Percentiles rank a stretch among this genome's conserved stretches.
phyloP scores from a whole-genome alignment of 441 rosid genomes.

The Croton laevigatus region DNA sequence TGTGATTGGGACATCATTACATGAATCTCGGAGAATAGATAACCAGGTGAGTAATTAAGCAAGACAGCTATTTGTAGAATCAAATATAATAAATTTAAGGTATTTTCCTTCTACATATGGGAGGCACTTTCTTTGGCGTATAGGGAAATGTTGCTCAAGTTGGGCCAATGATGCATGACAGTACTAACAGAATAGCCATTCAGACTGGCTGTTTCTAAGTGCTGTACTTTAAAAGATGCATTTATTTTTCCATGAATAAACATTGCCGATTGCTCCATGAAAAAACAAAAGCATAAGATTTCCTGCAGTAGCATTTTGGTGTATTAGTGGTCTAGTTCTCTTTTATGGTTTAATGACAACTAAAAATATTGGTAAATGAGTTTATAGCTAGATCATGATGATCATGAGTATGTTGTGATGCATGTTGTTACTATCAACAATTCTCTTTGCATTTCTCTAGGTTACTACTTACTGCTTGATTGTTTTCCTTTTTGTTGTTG shows the following conservation, averaged over 20 bases:
- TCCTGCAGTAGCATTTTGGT: neutral
- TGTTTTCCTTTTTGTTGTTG: neutral
- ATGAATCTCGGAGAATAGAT: slow-evolving; percentile 97
- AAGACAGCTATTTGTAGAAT: neutral
- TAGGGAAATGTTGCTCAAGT: neutral
- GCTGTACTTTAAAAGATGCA: neutral
- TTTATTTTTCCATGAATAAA: neutral
- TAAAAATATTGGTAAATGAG: too few relatives aligned
- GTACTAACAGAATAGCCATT: neutral
- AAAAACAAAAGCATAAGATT: neutral
- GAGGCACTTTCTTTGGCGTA: neutral
- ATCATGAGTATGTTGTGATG: too few relatives aligned
- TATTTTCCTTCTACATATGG: slow-evolving; percentile 7
- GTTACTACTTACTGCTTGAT: too few relatives aligned
- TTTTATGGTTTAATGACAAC: too few relatives aligned
- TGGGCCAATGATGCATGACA: neutral
- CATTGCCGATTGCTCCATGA: neutral
- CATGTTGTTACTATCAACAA: too few relatives aligned
- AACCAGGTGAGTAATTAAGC: slow-evolving; percentile 61
- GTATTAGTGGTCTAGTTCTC: too few relatives aligned
- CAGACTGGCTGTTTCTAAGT: neutral
- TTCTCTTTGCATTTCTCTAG: too few relatives aligned
- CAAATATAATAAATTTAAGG: slow-evolving; percentile 7
- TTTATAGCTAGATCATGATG: too few relatives aligned
- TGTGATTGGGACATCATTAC: slow-evolving; percentile 94